Evolutionary conservation across 2,329 filamentous ascomycete species (phyloP), one percentile per base, ranked within the genome.

Genomic region (Neofusicoccum sp.): DNA sequence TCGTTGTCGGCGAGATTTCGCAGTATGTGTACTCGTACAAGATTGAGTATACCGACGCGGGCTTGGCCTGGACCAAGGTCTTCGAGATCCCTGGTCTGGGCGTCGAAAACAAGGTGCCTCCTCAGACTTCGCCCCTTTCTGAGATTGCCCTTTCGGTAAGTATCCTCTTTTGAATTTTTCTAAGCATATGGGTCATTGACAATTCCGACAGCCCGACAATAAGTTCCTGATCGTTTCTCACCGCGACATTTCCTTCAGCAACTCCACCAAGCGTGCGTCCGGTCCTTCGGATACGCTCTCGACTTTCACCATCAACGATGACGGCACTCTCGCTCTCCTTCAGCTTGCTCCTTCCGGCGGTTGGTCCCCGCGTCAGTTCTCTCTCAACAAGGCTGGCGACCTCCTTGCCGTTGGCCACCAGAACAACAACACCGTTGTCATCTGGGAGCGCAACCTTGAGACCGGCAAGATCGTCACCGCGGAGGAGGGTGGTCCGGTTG

Each of bases 181-280:
- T 20, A 20, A 20, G 20, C 20, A 20, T 20, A 20, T 20, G 20
- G 20, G 11, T 30, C 7, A 36, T 16, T 16, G 6, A 6, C 24
- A 38, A 38, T n/a, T 38, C 53, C 70, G 59, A 77, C 78, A 61
- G 77, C 78, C 4, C 1, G 77, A 80, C 64, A 77, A 80, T 63
- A 83, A 80, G 40, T 89, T 86, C 76, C 71, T 92, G 53, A 79
- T 89, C 65, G 80, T 89, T 45, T 88, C 87, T 1, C 89, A 89
- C 64, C 86, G 89, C 63, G 87, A 88, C 69, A 78, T 76, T 45
- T 74, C 80, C 24, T 82, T 86, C 69, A 73, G 61, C 63, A 75
- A 77, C 64, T 66, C 66, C 51, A 75, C 75, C 2, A 59, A 65
- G 30, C 6, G 4, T 14, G 51, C 12, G 7, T 56, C 38, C 28